phyloP scores from a whole-genome alignment of 169 alveolate genomes.

The Plasmodium berghei region DNA sequence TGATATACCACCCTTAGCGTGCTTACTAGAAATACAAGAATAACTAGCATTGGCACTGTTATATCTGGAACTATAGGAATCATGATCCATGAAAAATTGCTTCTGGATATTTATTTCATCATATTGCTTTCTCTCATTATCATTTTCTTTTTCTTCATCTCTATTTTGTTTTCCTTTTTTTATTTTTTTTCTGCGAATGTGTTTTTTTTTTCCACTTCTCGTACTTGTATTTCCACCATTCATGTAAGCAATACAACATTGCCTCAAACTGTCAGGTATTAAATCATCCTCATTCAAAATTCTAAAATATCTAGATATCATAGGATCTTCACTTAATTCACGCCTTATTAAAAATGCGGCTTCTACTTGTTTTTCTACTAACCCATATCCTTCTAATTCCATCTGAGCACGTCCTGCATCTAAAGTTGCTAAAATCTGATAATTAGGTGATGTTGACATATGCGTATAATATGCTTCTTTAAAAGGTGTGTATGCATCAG shows the following conservation, averaged over 20 bases:
- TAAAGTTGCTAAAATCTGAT: slow-evolving; percentile 79
- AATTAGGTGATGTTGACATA: slow-evolving; percentile 84
- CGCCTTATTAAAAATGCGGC: slow-evolving; percentile 78
- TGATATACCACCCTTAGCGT: neutral
- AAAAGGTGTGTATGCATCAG: slow-evolving; percentile 80
- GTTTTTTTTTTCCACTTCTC: neutral
- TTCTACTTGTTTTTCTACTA: slow-evolving; percentile 79
- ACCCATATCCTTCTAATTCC: slow-evolving; percentile 81
- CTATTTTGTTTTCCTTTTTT: neutral
- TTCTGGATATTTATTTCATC: too few relatives aligned
- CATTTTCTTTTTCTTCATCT: neutral
- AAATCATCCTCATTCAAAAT: slow-evolving; percentile 57
- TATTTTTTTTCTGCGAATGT: neutral
- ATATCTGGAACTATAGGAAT: slow-evolving; percentile 20
- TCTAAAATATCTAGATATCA: slow-evolving; percentile 73
- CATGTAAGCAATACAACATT: slow-evolving; percentile 33
- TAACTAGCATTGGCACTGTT: slow-evolving; percentile 14
- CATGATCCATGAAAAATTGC: neutral
- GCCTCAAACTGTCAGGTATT: slow-evolving; percentile 73
- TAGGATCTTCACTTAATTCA: slow-evolving; percentile 75
- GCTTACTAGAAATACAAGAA: slow-evolving; percentile 31
- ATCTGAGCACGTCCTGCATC: slow-evolving; percentile 83
- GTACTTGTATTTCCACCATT: neutral
- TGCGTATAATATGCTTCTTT: slow-evolving; percentile 83
- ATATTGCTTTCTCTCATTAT: too few relatives aligned